These are phyloP conservation scores for Xerocomus nothofagi DNA, from an alignment of 1,284 basidiomycete genomes.

Conservation along the genomic window DNA sequence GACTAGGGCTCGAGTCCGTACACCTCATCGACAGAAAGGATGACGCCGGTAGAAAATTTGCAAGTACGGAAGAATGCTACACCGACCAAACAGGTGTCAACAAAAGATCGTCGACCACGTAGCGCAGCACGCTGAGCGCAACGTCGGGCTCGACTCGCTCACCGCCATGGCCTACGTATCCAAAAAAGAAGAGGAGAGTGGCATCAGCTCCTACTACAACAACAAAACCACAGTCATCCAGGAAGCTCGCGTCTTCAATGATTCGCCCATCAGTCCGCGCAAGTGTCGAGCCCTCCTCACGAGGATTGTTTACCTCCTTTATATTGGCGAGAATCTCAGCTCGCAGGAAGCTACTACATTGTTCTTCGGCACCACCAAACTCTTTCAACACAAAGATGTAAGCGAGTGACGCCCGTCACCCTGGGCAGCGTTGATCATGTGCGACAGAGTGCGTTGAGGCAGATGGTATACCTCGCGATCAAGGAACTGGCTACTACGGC, in stretches of 20 bases:
- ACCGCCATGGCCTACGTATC: constrained; percentile 70
- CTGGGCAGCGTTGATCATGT: constrained; percentile 11
- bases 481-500: constrained; percentile 97
- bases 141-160: constrained; percentile 14
- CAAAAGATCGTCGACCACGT: constrained; percentile 23
- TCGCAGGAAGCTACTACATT: constrained; percentile 96
- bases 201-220: constrained; percentile 84
- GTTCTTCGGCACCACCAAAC: constrained; percentile 98
- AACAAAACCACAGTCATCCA: constrained; percentile 97
- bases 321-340: constrained; percentile 93
- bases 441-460: constrained; percentile 84
- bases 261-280: constrained; percentile 95
- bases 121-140: constrained; percentile 10
- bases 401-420: constrained; percentile 34
- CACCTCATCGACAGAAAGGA: background rate
- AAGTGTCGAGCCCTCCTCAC: constrained; percentile 97
- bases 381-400: constrained; percentile 99
- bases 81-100: constrained; percentile 32
- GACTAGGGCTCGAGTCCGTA: background rate
- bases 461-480: constrained; percentile 98
- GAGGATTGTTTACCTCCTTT: constrained; percentile 94
- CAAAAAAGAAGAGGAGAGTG: constrained; percentile 92
- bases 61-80: background rate
- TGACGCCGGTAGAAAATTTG: too few species aligned
- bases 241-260: constrained; percentile 99